These are phyloP conservation scores for Phytophthora capsici DNA, from an alignment of 352 stramenopile species.

Conservation along the genomic window DNA sequence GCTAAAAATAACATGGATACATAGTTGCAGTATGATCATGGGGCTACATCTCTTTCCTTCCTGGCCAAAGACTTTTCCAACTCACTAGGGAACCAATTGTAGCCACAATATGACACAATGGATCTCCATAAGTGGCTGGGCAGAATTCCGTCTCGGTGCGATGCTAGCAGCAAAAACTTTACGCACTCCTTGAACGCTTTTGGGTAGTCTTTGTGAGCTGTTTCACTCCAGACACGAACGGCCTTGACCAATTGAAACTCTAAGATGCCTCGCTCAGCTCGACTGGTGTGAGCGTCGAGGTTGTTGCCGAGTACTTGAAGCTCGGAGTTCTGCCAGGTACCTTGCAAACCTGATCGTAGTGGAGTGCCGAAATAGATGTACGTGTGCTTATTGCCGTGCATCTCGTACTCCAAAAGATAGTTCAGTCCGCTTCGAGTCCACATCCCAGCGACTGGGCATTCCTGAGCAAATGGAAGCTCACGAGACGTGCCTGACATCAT, in stretches of 20 bases:
- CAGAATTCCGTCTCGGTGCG: constrained; percentile 33
- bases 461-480: constrained; percentile 60
- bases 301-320: constrained; percentile 23
- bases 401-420: constrained; percentile 63
- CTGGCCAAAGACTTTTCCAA: constrained; percentile 7
- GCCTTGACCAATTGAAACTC: constrained; percentile 43
- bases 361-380: constrained; percentile 62
- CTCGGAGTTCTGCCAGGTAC: constrained; percentile 62
- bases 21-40: constrained; percentile 1
- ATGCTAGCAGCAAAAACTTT: constrained; percentile 45
- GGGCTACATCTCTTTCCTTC: constrained; percentile 19
- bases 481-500: constrained; percentile 51
- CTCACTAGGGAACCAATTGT: constrained; percentile 47
- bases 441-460: constrained; percentile 50
- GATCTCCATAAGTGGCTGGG: constrained; percentile 51
- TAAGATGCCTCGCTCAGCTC: constrained; percentile 46
- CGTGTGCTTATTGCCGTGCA: constrained; percentile 53
- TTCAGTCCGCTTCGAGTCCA: constrained; percentile 51
- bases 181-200: constrained; percentile 43
- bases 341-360: constrained; percentile 44
- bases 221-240: constrained; percentile 46
- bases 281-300: constrained; percentile 24
- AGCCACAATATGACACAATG: constrained; percentile 53
- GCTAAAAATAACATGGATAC: constrained; percentile 12
- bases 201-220: constrained; percentile 51